A percentile compares a stretch with the other conserved stretches of the same genome.
Conservation (phyloP, 78 protist genomes). For the Bodo saltans region DNA sequence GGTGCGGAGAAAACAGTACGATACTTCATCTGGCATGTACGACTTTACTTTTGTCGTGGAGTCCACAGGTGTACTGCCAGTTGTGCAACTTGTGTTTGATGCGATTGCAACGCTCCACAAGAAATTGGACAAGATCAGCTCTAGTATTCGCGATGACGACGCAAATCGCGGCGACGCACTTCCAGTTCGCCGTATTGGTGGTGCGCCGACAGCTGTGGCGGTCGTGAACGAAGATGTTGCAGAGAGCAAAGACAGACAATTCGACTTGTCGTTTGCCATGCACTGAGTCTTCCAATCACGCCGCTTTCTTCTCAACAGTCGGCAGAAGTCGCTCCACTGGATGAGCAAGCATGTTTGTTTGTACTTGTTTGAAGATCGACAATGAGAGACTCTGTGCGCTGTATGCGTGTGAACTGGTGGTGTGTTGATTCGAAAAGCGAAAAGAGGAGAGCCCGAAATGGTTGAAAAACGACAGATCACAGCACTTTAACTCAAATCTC, state of each 20-base stretch:
- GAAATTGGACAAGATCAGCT: neutral
- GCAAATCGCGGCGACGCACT: neutral
- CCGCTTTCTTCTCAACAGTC: too few relatives aligned
- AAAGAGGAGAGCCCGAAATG: too few relatives aligned
- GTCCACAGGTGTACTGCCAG: neutral
- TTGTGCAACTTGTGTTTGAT: neutral
- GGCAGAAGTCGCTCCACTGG: too few relatives aligned
- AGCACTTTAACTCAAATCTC: too few relatives aligned
- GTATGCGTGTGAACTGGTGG: neutral
- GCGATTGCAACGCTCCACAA: neutral
- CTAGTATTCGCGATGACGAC: neutral
- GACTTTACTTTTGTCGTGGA: neutral
- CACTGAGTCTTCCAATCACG: too few relatives aligned
- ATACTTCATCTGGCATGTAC: neutral
- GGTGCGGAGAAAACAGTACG: neutral
- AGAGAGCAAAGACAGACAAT: neutral
- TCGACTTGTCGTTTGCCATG: too few relatives aligned
- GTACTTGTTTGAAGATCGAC: too few relatives aligned
- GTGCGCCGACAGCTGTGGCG: neutral
- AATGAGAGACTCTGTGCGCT: neutral
- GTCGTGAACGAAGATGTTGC: neutral
- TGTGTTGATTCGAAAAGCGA: too few relatives aligned
- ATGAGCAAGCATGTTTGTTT: too few relatives aligned
- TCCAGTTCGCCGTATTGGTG: neutral
- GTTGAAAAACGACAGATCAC: too few relatives aligned